phyloP scores from a whole-genome alignment of 2,329 filamentous ascomycete species.

The Exophiala dermatitidis region DNA sequence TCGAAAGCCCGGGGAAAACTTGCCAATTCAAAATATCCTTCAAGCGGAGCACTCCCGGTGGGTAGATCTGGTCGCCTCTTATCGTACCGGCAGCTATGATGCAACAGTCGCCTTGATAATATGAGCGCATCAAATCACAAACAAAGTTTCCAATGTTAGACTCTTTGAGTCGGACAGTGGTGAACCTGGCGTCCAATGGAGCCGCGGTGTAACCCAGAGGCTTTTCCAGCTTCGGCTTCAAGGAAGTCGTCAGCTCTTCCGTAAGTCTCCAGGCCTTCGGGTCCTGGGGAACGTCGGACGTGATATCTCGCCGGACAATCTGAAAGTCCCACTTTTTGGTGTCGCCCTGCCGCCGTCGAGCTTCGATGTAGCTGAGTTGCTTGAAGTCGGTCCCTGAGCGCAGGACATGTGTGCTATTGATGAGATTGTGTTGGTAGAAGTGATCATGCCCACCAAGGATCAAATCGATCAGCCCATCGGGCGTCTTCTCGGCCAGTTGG shows the following conservation, averaged over 20 bases:
- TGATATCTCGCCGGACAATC: constrained; percentile 67
- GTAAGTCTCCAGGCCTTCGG: constrained; percentile 55
- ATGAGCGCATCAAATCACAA: constrained; percentile 80
- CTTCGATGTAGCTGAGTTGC: constrained; percentile 82
- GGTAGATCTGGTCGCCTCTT: constrained; percentile 80
- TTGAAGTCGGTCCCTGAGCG: constrained; percentile 88
- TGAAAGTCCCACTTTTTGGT: constrained; percentile 67
- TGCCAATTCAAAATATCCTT: constrained; percentile 74
- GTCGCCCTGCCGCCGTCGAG: constrained; percentile 44
- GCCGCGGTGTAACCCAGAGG: constrained; percentile 75
- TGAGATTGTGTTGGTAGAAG: constrained; percentile 69
- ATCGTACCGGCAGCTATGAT: constrained; percentile 83
- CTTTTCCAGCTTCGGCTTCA: constrained; percentile 71
- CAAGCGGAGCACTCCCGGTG: constrained; percentile 67
- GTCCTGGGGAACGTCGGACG: constrained; percentile 61
- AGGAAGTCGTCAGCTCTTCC: constrained; percentile 60
- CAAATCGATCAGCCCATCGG: constrained; percentile 69
- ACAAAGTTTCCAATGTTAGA: constrained; percentile 87
- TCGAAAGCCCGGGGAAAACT: not conserved
- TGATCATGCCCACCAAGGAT: constrained; percentile 88
- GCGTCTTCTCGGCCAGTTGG: constrained; percentile 66
- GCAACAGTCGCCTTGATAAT: constrained; percentile 72
- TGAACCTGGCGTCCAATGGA: constrained; percentile 79
- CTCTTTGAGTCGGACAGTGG: constrained; percentile 67
- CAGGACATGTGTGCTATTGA: constrained; percentile 77